A percentile compares a stretch with the other conserved stretches of the same genome.
phyloP scores from a whole-genome alignment of 2,329 filamentous ascomycete genomes.

The Periconia macrospinosa region DNA sequence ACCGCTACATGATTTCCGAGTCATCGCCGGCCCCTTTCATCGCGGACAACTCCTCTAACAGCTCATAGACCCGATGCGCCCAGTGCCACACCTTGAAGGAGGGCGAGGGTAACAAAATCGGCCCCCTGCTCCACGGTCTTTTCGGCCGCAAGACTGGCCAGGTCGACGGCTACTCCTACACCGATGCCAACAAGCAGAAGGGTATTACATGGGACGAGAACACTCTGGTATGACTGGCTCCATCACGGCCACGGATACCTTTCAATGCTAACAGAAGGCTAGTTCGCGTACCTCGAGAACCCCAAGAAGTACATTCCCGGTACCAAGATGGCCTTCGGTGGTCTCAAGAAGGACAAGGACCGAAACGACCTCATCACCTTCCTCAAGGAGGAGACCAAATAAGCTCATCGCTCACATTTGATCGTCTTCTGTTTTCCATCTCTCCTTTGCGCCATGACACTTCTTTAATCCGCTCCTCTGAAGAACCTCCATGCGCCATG shows the following conservation, averaged over 20 bases:
- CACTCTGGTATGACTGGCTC: slow-evolving; percentile 67
- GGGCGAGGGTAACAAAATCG: slow-evolving; percentile 95
- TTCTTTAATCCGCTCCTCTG: slow-evolving; percentile 29
- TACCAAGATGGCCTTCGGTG: slow-evolving; percentile 99
- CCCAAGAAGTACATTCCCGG: slow-evolving; percentile 99
- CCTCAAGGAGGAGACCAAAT: slow-evolving; percentile 71
- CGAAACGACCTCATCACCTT: slow-evolving; percentile 96
- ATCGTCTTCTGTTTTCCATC: slow-evolving; percentile 12
- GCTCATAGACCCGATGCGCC: slow-evolving; percentile 76
- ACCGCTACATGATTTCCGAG: slow-evolving; percentile 3
- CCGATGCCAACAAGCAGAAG: slow-evolving; percentile 99
- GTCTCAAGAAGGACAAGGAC: slow-evolving; percentile 99
- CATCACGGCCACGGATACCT: background rate
- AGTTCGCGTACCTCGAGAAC: slow-evolving; percentile 99
- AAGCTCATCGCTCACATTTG: slow-evolving; percentile 48
- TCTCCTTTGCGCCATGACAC: slow-evolving; percentile 19
- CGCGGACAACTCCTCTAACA: slow-evolving; percentile 21
- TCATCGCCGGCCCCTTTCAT: slow-evolving; percentile 4
- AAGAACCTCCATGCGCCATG: slow-evolving; percentile 25
- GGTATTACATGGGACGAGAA: slow-evolving; percentile 85
- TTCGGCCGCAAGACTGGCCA: slow-evolving; percentile 94
- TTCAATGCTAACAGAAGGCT: slow-evolving; percentile 20
- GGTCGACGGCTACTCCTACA: slow-evolving; percentile 93
- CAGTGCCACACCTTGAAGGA: slow-evolving; percentile 97
- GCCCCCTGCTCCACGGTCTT: slow-evolving; percentile 93